Conservation (phyloP, 495 filamentous ascomycete species). For the Penicillium paxilli region DNA sequence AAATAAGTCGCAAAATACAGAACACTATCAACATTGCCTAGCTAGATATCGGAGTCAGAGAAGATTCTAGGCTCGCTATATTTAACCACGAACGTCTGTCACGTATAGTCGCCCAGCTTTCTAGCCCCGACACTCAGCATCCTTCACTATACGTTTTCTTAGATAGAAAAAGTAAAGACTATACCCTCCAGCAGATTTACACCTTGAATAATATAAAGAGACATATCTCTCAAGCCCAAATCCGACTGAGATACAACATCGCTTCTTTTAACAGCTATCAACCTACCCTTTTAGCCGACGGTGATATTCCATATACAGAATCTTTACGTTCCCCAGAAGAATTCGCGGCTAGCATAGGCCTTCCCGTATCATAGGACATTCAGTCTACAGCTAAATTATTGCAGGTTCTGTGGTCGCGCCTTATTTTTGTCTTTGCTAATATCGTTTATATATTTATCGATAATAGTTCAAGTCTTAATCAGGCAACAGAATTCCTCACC, state of each 20-base stretch:
- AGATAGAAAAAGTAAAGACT: conserved; percentile 10
- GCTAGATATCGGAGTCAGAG: conserved; percentile 17
- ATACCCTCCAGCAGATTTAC: conserved; percentile 17
- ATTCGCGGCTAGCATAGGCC: conserved; percentile 1
- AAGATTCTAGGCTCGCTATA: conserved; percentile 12
- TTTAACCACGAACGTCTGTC: conserved; percentile 14
- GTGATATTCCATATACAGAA: neutral
- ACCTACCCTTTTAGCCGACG: conserved; percentile 21
- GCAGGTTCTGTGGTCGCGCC: conserved; percentile 8
- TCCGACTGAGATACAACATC: conserved; percentile 19
- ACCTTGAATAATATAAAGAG: conserved; percentile 25
- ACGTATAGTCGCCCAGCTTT: conserved; percentile 11
- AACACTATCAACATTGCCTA: conserved; percentile 15
- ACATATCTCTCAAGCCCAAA: neutral
- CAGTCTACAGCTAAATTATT: conserved; percentile 4
- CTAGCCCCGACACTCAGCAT: conserved; percentile 11
- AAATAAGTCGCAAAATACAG: conserved; percentile 1
- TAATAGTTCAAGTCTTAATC: conserved; percentile 4
- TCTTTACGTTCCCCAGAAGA: neutral
- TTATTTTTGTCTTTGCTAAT: conserved; percentile 27
- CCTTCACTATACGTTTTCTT: conserved; percentile 23
- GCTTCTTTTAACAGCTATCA: conserved; percentile 1
- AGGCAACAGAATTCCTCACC: conserved; percentile 9
- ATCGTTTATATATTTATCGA: conserved; percentile 24
- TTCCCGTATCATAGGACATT: conserved; percentile 7